Evolutionary conservation across 78 protist genomes (phyloP), one percentile per base, ranked within the genome.

Genomic region (Dictyostelium purpureum): DNA sequence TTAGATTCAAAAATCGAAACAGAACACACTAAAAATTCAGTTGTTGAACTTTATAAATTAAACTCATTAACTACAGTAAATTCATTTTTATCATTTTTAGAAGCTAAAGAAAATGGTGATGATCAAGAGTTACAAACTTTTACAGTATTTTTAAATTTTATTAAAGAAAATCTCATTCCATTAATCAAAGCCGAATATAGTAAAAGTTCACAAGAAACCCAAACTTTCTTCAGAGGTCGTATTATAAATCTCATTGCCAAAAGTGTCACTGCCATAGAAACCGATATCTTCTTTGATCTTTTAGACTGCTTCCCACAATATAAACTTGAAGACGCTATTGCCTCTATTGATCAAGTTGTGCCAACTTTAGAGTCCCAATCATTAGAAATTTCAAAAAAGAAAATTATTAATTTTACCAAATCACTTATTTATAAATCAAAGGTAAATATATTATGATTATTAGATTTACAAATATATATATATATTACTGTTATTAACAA

Each of bases 1-100:
- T 57, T 33, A 81, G 92, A 85, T 59, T 85, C 92, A 21, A 42
- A 63, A 31, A 65, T 85, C 35, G 92, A 85, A 57, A 35, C 57
- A 10, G 92, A 85, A 42, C 63, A 43, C 12, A 61, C 56, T 14
- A 70, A 73, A 42, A 73, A 42, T 14, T 73, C 92, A 24, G 19
- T 85, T 14, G 6, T 73, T 12, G 70, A 45, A n/a, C 21, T 85
- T 2, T 85, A 85, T n/a, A 85, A 85, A 33, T 33, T 85, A 21
- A 57, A 85, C 57, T 85, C 92, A 26, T 47, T 77, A 24, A 85
- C 47, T 18, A 85, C 82, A 19, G 1, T 85, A 0, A 59, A 85
- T 26, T 70, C 82, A 18, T 9, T 85, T 1, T 47, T 85, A 51
- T n/a, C 67, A 18, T 56, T 73, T 21, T 59, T 85, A 18, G 92